phyloP scores from a whole-genome alignment of 2,329 filamentous ascomycete species.

The Sclerotinia subarctica region DNA sequence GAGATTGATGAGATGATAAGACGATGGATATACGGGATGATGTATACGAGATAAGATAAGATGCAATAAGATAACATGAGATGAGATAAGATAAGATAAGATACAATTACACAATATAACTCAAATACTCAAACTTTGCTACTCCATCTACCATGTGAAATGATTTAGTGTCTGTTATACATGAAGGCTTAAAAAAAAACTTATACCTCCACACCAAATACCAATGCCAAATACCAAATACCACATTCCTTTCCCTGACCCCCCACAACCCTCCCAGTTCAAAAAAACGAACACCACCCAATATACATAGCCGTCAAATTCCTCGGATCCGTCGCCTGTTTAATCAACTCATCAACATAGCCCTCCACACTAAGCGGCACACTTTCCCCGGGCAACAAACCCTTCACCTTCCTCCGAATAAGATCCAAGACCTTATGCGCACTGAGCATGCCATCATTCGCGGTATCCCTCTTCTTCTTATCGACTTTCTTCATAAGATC shows the following conservation, averaged over 20 bases:
- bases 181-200: neutral
- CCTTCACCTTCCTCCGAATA: constrained; percentile 82
- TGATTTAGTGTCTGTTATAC: neutral
- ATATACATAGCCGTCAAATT: constrained; percentile 96
- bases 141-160: neutral
- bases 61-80: neutral
- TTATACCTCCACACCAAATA: neutral
- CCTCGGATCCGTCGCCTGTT: constrained; percentile 74
- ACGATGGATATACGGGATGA: neutral
- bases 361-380: constrained; percentile 94
- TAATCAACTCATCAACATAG: constrained; percentile 93
- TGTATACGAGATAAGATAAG: neutral
- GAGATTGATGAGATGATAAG: neutral
- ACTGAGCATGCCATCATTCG: constrained; percentile 55
- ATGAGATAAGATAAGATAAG: neutral
- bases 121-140: neutral
- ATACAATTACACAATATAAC: neutral
- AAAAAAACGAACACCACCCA: constrained; percentile 78
- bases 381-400: constrained; percentile 78
- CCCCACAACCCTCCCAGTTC: neutral
- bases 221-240: neutral
- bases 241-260: neutral
- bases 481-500: constrained; percentile 77
- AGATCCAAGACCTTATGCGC: constrained; percentile 82
- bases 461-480: constrained; percentile 43